phyloP scores from a whole-genome alignment of 163 green algal genomes.

The Prototheca wickerhamii region DNA sequence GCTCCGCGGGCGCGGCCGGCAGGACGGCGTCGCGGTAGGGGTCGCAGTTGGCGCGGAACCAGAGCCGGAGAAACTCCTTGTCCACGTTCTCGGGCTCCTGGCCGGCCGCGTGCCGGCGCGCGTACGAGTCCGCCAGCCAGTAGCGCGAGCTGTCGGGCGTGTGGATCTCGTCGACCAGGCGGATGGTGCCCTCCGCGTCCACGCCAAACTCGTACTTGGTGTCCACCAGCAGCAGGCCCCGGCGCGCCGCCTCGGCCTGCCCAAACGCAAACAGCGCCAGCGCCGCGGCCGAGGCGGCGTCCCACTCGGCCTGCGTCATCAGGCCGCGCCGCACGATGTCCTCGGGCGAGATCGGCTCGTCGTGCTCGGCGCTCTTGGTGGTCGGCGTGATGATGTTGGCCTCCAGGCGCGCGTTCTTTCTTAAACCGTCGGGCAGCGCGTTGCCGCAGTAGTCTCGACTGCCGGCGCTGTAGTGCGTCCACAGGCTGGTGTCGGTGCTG shows the following conservation, averaged over 20 bases:
- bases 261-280: constrained; percentile 86
- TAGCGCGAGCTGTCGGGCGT: constrained; percentile 77
- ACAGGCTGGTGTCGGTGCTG: constrained; percentile 92
- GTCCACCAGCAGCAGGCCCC: constrained; percentile 94
- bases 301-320: constrained; percentile 65
- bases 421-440: constrained; percentile 82
- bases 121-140: constrained; percentile 87
- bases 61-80: constrained; percentile 98
- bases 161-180: constrained; percentile 82
- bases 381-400: constrained; percentile 47
- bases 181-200: constrained; percentile 63
- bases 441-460: constrained; percentile 92
- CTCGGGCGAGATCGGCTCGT: constrained; percentile 76
- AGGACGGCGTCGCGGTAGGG: constrained; percentile 88
- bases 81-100: constrained; percentile 85
- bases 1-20: constrained; percentile 75
- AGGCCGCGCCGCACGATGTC: constrained; percentile 67
- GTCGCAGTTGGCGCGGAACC: constrained; percentile 91
- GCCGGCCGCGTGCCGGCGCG: constrained; percentile 54
- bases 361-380: constrained; percentile 67
- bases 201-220: constrained; percentile 96
- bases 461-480: constrained; percentile 92
- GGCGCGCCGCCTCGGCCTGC: constrained; percentile 68
- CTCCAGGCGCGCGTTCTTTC: constrained; percentile 84
- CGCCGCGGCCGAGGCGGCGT: constrained; percentile 55